Conservation (phyloP, 1,284 basidiomycete genomes). For the Tylopilus orsonianus region DNA sequence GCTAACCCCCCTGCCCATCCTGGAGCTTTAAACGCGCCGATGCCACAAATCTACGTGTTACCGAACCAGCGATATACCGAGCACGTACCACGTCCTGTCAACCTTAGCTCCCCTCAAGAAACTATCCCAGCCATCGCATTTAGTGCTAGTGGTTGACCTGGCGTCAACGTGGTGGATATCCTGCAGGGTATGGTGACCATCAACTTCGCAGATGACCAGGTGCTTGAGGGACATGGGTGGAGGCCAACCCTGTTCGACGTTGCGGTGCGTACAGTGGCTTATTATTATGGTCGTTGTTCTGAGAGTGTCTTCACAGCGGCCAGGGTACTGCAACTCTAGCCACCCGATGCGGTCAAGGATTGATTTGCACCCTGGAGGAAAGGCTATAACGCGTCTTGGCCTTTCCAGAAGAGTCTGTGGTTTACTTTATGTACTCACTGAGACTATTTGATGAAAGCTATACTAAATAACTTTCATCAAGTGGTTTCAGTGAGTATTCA, state of each 20-base stretch:
- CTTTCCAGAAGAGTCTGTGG: conserved; percentile 21
- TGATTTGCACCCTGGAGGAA: conserved; percentile 9
- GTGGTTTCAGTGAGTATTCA: conserved; percentile 14
- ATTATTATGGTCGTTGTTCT: background rate
- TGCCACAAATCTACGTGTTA: conserved; percentile 24
- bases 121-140: conserved; percentile 24
- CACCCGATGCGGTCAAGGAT: conserved; percentile 18
- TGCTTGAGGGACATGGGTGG: conserved; percentile 24
- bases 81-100: conserved; percentile 24
- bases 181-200: conserved; percentile 10
- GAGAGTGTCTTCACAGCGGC: conserved; percentile 24
- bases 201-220: conserved; percentile 21
- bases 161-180: conserved; percentile 22
- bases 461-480: conserved; percentile 15
- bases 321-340: conserved; percentile 19
- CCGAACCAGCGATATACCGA: conserved; percentile 21
- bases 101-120: conserved; percentile 18
- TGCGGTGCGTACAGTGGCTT: conserved; percentile 14
- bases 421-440: conserved; percentile 11
- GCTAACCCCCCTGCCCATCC: conserved; percentile 28
- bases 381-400: conserved; percentile 21
- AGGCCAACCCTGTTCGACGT: conserved; percentile 22
- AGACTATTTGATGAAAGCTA: too few species aligned
- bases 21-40: conserved; percentile 7
- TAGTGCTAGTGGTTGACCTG: conserved; percentile 20